phyloP scores from a whole-genome alignment of 2,329 filamentous ascomycete genomes.

The Arthrinium puccinioides region DNA sequence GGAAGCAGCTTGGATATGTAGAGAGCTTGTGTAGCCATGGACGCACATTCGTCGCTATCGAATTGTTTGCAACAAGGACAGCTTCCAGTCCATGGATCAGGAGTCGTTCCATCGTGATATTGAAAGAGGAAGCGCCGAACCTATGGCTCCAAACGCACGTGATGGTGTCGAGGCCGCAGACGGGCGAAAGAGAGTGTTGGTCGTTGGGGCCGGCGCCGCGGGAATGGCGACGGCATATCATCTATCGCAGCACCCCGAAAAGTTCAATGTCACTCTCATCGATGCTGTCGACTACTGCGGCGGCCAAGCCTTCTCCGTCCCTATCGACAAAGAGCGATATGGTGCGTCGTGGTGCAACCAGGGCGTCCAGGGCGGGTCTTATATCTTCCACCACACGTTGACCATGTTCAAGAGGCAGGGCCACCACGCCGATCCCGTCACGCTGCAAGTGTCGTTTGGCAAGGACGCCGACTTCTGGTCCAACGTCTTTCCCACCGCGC shows the following conservation, averaged over 20 bases:
- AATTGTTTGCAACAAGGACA: too few relatives aligned
- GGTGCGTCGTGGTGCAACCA: constrained; percentile 58
- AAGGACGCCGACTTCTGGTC: constrained; percentile 50
- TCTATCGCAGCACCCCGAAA: constrained; percentile 49
- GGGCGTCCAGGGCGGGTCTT: constrained; percentile 51
- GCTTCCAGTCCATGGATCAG: neutral
- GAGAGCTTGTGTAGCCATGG: neutral
- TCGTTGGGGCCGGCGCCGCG: constrained; percentile 34
- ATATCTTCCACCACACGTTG: constrained; percentile 52
- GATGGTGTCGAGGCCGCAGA: constrained; percentile 6
- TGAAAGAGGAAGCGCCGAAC: constrained; percentile 8
- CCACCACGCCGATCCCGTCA: constrained; percentile 45
- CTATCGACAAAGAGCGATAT: constrained; percentile 48
- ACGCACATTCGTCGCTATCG: neutral
- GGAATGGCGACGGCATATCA: constrained; percentile 52
- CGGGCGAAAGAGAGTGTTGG: constrained; percentile 25
- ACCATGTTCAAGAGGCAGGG: constrained; percentile 52
- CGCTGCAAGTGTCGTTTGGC: constrained; percentile 48
- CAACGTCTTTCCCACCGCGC: constrained; percentile 46
- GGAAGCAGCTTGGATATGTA: neutral
- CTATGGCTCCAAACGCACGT: constrained; percentile 15
- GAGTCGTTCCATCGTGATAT: constrained; percentile 11
- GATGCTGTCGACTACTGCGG: constrained; percentile 52
- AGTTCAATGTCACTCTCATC: constrained; percentile 52
- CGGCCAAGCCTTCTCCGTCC: constrained; percentile 56